Evolutionary conservation across 352 stramenopile species (phyloP).

Genomic region (Pythium dissimile): DNA sequence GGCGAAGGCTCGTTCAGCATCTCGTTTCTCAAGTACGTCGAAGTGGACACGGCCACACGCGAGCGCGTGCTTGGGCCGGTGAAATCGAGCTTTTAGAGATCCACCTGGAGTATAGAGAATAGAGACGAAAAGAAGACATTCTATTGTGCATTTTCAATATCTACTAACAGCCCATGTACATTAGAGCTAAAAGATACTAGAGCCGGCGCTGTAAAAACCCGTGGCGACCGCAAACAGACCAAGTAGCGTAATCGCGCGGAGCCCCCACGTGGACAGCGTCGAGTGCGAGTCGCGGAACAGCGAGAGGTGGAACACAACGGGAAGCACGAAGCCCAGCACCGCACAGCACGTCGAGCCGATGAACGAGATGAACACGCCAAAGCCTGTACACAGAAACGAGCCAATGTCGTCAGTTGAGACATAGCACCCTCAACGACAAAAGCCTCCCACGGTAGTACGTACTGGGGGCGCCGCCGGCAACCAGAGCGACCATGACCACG

Average conservation of each 20-base stretch:
- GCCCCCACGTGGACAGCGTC: not conserved
- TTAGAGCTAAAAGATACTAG: conserved; percentile 26
- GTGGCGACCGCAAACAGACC: conserved; percentile 19
- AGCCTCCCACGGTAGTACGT: not conserved
- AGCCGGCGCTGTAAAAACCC: conserved; percentile 21
- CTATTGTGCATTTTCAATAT: not conserved
- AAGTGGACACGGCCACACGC: conserved; percentile 48
- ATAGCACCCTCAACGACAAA: not conserved
- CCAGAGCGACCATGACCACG: conserved; percentile 29
- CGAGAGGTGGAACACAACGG: conserved; percentile 61
- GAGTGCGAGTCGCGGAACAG: conserved; percentile 27
- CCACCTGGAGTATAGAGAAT: not conserved
- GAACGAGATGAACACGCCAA: conserved; percentile 76
- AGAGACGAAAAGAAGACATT: no score
- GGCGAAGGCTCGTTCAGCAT: conserved; percentile 79
- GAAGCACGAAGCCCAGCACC: conserved; percentile 71
- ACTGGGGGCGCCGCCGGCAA: conserved; percentile 26
- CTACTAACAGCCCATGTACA: no score
- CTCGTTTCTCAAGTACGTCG: conserved; percentile 66
- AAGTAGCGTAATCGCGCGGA: conserved; percentile 16
- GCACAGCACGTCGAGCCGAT: conserved; percentile 77
- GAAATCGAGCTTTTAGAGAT: not conserved
- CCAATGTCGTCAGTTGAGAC: not conserved
- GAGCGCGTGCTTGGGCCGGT: conserved; percentile 30
- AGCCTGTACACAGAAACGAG: conserved; percentile 31